These are phyloP conservation scores for Ogataea populi-albae DNA, from an alignment of 805 yeast species.

Conservation along the genomic window DNA sequence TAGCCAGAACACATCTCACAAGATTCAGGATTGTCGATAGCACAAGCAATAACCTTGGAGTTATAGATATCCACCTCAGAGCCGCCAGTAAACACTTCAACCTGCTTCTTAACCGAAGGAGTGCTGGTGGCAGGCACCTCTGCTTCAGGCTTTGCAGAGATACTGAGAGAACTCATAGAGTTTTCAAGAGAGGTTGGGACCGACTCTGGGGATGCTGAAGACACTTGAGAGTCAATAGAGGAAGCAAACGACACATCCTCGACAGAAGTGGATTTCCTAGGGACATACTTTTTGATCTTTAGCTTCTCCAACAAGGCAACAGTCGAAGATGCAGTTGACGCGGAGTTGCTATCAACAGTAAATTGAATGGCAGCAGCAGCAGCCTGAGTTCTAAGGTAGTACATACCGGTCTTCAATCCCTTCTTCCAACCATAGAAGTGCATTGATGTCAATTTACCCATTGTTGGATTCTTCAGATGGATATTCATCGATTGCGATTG, in stretches of 20 bases:
- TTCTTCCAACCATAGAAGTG: slow-evolving; percentile 99
- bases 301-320: slow-evolving; percentile 31
- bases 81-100: slow-evolving; percentile 17
- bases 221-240: slow-evolving; percentile 39
- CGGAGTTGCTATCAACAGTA: slow-evolving; percentile 59
- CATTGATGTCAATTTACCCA: slow-evolving; percentile 97
- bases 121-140: slow-evolving; percentile 7
- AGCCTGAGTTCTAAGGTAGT: slow-evolving; percentile 95
- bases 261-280: slow-evolving; percentile 28
- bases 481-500: slow-evolving; percentile 95
- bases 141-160: slow-evolving; percentile 17
- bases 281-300: slow-evolving; percentile 34
- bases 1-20: slow-evolving; percentile 99
- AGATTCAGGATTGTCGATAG: slow-evolving; percentile 94
- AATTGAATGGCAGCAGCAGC: slow-evolving; percentile 98
- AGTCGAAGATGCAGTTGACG: slow-evolving; percentile 26
- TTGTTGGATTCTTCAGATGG: slow-evolving; percentile 88
- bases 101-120: slow-evolving; percentile 13
- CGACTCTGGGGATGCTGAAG: slow-evolving; percentile 44
- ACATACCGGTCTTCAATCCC: slow-evolving; percentile 99
- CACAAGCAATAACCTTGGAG: slow-evolving; percentile 93
- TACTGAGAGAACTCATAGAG: slow-evolving; percentile 45
- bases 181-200: slow-evolving; percentile 40
- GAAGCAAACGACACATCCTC: slow-evolving; percentile 29
- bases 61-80: slow-evolving; percentile 79